These are phyloP conservation scores for Gloeophyllum trabeum DNA, from an alignment of 768 basidiomycete species.

Conservation along the genomic window DNA sequence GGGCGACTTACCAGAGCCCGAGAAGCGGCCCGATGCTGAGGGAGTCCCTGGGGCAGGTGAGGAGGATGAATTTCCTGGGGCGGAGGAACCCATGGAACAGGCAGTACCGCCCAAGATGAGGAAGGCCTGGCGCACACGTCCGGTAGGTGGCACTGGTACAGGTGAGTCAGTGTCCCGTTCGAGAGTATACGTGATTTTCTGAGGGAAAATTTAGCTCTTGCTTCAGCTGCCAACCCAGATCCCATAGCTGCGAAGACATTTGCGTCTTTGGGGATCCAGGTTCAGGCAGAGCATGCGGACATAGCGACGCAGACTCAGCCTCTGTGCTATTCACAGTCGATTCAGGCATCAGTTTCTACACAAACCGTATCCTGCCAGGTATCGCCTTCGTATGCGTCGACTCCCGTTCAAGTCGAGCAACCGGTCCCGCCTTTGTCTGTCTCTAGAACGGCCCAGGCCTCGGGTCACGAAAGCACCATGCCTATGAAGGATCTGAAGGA, in stretches of 20 bases:
- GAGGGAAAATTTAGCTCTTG: too few species aligned
- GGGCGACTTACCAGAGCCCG: conserved; percentile 30
- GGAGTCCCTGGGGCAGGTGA: conserved; percentile 24
- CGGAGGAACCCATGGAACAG: conserved; percentile 19
- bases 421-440: too few species aligned
- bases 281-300: conserved; percentile 22
- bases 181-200: too few species aligned
- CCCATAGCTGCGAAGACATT: too few species aligned
- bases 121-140: conserved; percentile 17
- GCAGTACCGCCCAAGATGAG: conserved; percentile 56
- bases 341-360: conserved; percentile 13
- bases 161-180: too few species aligned
- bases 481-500: too few species aligned
- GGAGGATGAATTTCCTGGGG: conserved; percentile 24
- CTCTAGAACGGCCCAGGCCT: too few species aligned
- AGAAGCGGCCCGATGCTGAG: conserved; percentile 25
- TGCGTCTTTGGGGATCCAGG: conserved; percentile 38
- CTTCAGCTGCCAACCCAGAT: conserved; percentile 7
- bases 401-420: neutral
- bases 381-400: conserved; percentile 4
- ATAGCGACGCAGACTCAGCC: conserved; percentile 24
- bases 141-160: too few species aligned
- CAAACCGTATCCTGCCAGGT: conserved; percentile 8
- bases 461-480: too few species aligned
- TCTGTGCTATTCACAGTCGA: conserved; percentile 8